Percentiles rank a stretch among this genome's conserved stretches.
phyloP scores from a whole-genome alignment of 1,139 yeast species.

The Candida pseudoviswanathii region DNA sequence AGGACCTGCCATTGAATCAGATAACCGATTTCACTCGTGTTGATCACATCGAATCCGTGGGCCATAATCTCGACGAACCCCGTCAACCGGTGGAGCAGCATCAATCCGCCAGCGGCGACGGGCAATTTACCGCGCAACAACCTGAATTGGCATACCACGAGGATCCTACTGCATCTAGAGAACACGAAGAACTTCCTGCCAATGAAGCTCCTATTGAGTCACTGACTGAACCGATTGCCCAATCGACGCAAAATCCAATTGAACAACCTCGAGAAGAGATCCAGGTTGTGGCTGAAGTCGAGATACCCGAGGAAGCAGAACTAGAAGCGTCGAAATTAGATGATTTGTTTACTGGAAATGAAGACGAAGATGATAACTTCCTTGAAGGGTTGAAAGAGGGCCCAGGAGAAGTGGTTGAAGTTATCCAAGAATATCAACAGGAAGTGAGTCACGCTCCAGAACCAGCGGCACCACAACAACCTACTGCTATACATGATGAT shows the following conservation, averaged over 20 bases:
- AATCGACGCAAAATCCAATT: neutral
- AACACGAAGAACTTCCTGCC: neutral
- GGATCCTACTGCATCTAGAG: neutral
- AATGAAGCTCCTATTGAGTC: neutral
- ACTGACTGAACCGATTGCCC: neutral
- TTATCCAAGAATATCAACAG: too few relatives aligned
- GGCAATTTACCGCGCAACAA: neutral
- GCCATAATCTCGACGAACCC: neutral
- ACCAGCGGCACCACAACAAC: neutral
- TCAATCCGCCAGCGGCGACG: neutral
- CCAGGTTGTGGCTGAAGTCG: neutral
- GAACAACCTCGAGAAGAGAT: neutral
- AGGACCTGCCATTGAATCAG: neutral
- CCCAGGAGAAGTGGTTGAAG: neutral
- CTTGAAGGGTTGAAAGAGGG: constrained; percentile 7
- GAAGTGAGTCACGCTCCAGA: too few relatives aligned
- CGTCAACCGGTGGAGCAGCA: neutral
- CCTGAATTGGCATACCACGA: neutral
- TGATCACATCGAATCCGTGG: constrained; percentile 3
- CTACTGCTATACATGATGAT: neutral
- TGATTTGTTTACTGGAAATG: constrained; percentile 4
- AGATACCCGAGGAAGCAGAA: neutral
- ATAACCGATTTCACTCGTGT: constrained; percentile 1
- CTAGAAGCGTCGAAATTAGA: neutral
- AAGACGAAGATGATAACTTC: constrained; percentile 5